Percentiles rank a stretch among this genome's conserved stretches.
These are phyloP conservation scores for Claviceps paspali DNA, from an alignment of 2,329 filamentous ascomycete genomes.

Conservation along the genomic window DNA sequence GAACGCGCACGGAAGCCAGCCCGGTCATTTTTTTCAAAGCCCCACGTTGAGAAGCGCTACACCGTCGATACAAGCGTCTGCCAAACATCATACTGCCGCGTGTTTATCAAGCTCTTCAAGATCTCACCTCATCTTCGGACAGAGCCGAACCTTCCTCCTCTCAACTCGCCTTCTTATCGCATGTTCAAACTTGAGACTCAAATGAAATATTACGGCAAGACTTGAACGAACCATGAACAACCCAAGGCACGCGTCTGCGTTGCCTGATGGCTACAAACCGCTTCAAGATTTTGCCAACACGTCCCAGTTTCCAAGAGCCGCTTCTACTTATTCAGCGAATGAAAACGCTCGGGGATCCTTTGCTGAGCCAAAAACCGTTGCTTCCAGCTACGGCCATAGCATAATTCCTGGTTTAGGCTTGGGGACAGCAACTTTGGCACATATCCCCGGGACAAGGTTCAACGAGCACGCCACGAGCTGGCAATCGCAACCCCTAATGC, in stretches of 20 bases:
- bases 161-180: too few relatives aligned
- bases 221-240: slow-evolving; percentile 15
- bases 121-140: too few relatives aligned
- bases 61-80: too few relatives aligned
- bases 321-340: slow-evolving; percentile 5
- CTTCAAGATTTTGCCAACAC: slow-evolving; percentile 10
- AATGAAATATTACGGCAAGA: slow-evolving; percentile 1
- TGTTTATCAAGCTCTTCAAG: too few relatives aligned
- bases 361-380: slow-evolving; percentile 10
- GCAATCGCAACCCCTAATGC: background rate
- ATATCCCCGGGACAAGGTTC: slow-evolving; percentile 8
- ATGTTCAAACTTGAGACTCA: background rate
- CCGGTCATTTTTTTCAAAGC: too few relatives aligned
- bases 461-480: slow-evolving; percentile 2
- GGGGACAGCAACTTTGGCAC: slow-evolving; percentile 10
- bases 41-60: too few relatives aligned
- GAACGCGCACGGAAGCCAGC: too few relatives aligned
- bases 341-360: background rate
- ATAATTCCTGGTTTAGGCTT: slow-evolving; percentile 21
- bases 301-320: slow-evolving; percentile 7
- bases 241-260: slow-evolving; percentile 13
- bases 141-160: too few relatives aligned
- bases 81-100: too few relatives aligned
- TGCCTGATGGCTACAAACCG: slow-evolving; percentile 10
- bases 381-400: slow-evolving; percentile 10